Percentiles rank a stretch among this genome's conserved stretches.
These are phyloP conservation scores for Neocucurbitaria cava DNA, from an alignment of 2,329 filamentous ascomycete species.

Conservation along the genomic window DNA sequence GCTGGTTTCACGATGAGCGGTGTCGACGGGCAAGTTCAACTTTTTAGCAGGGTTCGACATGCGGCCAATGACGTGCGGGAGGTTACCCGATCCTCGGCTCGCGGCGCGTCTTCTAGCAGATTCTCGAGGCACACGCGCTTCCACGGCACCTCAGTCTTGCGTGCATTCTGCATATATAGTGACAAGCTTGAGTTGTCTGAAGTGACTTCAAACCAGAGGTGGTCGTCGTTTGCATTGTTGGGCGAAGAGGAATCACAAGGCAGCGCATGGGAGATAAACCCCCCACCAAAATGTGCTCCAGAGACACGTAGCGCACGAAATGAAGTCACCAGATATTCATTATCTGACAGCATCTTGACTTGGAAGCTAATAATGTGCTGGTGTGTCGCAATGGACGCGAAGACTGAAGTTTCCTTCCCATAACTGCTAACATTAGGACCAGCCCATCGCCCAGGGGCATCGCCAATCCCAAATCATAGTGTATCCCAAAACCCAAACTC, in stretches of 20 bases:
- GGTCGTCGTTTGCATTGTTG: not conserved
- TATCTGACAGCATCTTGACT: not conserved
- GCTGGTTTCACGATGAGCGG: not conserved
- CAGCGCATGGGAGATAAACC: not conserved
- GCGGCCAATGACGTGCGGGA: constrained; percentile 1
- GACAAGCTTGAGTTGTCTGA: not conserved
- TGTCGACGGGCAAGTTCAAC: constrained; percentile 7
- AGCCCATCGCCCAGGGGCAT: not conserved
- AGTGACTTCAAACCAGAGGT: not conserved
- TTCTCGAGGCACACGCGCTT: constrained; percentile 19
- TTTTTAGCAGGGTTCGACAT: constrained; percentile 13
- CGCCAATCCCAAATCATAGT: constrained; percentile 4
- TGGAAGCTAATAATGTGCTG: not conserved
- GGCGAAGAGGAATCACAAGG: not conserved
- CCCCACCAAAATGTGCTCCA: not conserved
- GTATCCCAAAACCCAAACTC: constrained; percentile 31
- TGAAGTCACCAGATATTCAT: constrained; percentile 13
- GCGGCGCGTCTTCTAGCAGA: constrained; percentile 32
- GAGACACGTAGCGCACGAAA: constrained; percentile 1
- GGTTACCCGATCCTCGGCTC: constrained; percentile 15
- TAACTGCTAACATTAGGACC: not conserved
- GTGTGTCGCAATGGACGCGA: not conserved
- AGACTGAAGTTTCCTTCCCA: not conserved
- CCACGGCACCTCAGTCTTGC: not conserved
- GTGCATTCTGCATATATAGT: not conserved